These are phyloP conservation scores for Lasiodiplodia hormozganensis DNA, from an alignment of 2,329 filamentous ascomycete genomes.

Conservation along the genomic window DNA sequence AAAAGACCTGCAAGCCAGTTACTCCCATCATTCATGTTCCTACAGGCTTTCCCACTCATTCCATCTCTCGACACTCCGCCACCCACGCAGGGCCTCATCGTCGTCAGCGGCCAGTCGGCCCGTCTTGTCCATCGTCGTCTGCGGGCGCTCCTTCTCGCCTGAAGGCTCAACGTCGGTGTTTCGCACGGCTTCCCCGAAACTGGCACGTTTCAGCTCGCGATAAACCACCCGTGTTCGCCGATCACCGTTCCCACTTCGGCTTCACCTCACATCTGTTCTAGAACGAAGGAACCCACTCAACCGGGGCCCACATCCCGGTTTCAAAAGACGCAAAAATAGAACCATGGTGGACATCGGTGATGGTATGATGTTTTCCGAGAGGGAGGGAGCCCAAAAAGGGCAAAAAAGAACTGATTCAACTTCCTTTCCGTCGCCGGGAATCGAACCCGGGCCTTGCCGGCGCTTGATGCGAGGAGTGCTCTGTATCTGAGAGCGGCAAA, in stretches of 20 bases:
- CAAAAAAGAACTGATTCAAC: background rate
- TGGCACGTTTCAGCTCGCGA: background rate
- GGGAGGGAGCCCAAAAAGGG: no score
- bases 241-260: background rate
- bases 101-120: background rate
- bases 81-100: background rate
- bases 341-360: no score
- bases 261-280: background rate
- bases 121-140: background rate
- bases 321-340: background rate
- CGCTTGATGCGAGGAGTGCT: conserved; percentile 24
- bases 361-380: no score
- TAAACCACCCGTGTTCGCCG: background rate
- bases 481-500: conserved; percentile 24
- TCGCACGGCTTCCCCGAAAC: background rate
- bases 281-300: background rate
- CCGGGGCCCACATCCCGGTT: conserved; percentile 8
- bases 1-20: no score
- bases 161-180: background rate
- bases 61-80: background rate
- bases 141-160: background rate
- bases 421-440: conserved; percentile 27
- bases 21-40: no score
- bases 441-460: conserved; percentile 28
- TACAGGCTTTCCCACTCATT: no score